phyloP scores from a whole-genome alignment of 192 early-diverging fungal genomes.

The Podila epicladia region DNA sequence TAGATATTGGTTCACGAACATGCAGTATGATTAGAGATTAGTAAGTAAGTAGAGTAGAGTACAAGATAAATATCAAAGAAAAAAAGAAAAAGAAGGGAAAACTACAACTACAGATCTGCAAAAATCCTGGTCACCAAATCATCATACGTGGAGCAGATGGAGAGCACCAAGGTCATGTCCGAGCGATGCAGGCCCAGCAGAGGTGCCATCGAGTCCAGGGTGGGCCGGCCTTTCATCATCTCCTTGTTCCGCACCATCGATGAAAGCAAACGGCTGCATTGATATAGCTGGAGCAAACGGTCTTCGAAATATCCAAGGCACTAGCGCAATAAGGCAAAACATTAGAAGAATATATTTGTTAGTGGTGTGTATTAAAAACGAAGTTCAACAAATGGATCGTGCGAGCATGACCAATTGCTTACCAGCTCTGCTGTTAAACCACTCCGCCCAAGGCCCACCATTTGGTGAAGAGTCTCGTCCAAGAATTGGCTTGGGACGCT shows the following conservation, averaged over 20 bases:
- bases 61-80: too few relatives aligned
- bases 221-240: conserved; percentile 10
- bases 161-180: conserved; percentile 37
- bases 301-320: conserved; percentile 60
- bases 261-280: conserved; percentile 28
- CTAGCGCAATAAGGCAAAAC: conserved; percentile 6
- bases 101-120: conserved; percentile 5
- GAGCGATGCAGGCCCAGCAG: conserved; percentile 43
- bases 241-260: conserved; percentile 25
- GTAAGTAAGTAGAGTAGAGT: too few relatives aligned
- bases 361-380: not conserved
- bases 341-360: not conserved
- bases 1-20: too few relatives aligned
- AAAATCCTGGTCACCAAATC: conserved; percentile 11
- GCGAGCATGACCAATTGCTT: conserved; percentile 4
- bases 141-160: conserved; percentile 50
- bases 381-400: not conserved
- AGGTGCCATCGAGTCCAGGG: conserved; percentile 20
- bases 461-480: conserved; percentile 31
- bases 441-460: conserved; percentile 23
- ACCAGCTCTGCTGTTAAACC: conserved; percentile 57
- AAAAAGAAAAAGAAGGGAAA: not conserved
- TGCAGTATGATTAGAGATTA: too few relatives aligned
- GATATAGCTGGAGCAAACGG: conserved; percentile 37
- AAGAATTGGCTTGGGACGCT: conserved; percentile 25